Base-by-base conservation (phyloP, 2,329 filamentous ascomycete species). In the Penicillium expansum region DNA sequence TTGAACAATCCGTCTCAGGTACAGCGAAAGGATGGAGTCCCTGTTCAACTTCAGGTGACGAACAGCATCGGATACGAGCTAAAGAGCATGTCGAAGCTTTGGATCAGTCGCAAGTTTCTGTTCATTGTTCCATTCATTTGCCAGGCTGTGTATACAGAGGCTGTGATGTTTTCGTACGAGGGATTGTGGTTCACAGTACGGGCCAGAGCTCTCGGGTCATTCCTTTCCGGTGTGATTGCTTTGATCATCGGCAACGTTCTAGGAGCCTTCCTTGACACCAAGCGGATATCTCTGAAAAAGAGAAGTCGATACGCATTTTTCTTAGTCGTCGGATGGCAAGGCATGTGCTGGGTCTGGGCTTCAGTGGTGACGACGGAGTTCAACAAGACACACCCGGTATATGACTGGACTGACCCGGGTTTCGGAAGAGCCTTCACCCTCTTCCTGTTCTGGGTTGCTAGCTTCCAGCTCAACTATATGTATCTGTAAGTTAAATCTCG, bases 391-490 rank as follows among this genome's bases (percentile, higher is more conserved):
- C 74, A 77, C 18, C 87, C 87, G 0, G 82, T 79, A 0, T 87
- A 84, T 62, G 89, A 91, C 69, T 91, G 88, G 89, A 65, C 69
- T 0, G 80, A 81, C 59, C 60, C 75, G 0, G 86, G 85, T 0
- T 91, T 91, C 53, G 87, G 87, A 0, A 78, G 79, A 38, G 85
- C 80, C 0, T 91, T 91, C 63, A 83, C 80, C 0, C 77, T 90
- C 18, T 91, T 88, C 69, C 66, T 91, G 6, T 83, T 91, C 63
- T 80, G 89, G 62, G 84, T 85, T 0, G 73, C 83, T 11, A 83
- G 86, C 0, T 91, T 91, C 64, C 88, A 91, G 72, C 62, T 90
- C 8, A 91, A 91, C 69, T 91, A 91, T 68, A 79, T 90, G 61
- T 90, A 86, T 69, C 72, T 90, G 78, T 86, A 66, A 71, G 81